Evolutionary conservation across 2,329 filamentous ascomycete species (phyloP).

Genomic region (Aureobasidium mangrovei): DNA sequence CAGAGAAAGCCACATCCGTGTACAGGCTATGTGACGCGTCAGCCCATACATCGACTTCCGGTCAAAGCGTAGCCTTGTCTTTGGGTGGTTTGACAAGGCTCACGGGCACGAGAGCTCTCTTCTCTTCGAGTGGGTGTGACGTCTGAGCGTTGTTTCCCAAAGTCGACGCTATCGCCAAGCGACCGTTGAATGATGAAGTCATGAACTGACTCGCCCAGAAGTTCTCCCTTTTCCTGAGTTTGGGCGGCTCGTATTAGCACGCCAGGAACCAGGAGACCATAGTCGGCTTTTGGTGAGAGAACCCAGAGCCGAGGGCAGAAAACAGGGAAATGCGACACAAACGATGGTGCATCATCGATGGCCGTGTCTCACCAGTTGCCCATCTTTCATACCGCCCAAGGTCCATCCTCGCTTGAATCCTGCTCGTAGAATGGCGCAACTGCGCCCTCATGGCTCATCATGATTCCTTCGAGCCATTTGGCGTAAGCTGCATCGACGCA

Average conservation of each 20-base stretch:
- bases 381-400: too few relatives aligned
- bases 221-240: too few relatives aligned
- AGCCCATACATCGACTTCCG: background rate
- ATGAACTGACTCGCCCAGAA: background rate
- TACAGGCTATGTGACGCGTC: conserved; percentile 9
- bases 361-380: too few relatives aligned
- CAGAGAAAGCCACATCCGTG: background rate
- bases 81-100: background rate
- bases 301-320: too few relatives aligned
- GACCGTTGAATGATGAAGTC: conserved; percentile 7
- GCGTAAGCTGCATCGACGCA: conserved; percentile 31
- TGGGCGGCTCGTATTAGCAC: too few relatives aligned
- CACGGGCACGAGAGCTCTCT: background rate
- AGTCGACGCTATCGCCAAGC: background rate
- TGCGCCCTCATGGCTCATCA: conserved; percentile 28
- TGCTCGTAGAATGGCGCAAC: background rate
- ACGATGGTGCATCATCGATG: too few relatives aligned
- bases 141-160: too few relatives aligned
- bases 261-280: too few relatives aligned
- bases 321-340: too few relatives aligned
- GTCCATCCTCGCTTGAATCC: background rate
- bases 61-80: background rate
- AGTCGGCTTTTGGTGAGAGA: too few relatives aligned
- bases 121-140: too few relatives aligned
- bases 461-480: conserved; percentile 35